Evolutionary conservation across 306 rosid genomes (phyloP).

Genomic region (Astragalus membranaceus): DNA sequence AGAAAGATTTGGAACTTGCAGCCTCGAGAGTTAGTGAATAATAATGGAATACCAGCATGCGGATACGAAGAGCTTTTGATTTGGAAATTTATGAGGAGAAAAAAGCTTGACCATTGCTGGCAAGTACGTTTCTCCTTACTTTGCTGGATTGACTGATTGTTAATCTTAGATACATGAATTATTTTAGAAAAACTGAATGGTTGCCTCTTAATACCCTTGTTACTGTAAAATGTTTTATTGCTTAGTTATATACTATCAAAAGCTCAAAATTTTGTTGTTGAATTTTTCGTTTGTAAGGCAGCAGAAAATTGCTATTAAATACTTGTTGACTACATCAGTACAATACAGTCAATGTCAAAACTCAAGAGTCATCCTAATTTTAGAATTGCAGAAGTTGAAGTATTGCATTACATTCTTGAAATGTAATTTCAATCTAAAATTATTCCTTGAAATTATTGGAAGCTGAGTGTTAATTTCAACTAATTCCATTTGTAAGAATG

Average conservation of each 20-base stretch:
- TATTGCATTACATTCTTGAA: neutral
- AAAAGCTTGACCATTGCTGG: neutral
- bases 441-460: neutral
- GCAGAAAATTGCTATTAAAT: neutral
- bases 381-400: neutral
- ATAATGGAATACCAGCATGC: neutral
- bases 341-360: neutral
- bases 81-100: neutral
- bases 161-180: constrained; percentile 16
- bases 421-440: neutral
- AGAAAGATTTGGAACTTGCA: constrained; percentile 36
- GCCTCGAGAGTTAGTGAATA: constrained; percentile 28
- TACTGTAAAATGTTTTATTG: neutral
- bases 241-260: neutral
- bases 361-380: neutral
- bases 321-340: neutral
- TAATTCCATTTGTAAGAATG: neutral
- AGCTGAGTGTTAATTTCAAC: neutral
- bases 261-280: neutral
- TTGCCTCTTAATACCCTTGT: neutral
- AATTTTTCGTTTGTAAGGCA: neutral
- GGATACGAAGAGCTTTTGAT: constrained; percentile 10
- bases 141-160: neutral
- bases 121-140: constrained; percentile 9
- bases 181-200: constrained; percentile 7